Base-by-base conservation (phyloP, 1,284 basidiomycete species). In the Heterobasidion occidentale region DNA sequence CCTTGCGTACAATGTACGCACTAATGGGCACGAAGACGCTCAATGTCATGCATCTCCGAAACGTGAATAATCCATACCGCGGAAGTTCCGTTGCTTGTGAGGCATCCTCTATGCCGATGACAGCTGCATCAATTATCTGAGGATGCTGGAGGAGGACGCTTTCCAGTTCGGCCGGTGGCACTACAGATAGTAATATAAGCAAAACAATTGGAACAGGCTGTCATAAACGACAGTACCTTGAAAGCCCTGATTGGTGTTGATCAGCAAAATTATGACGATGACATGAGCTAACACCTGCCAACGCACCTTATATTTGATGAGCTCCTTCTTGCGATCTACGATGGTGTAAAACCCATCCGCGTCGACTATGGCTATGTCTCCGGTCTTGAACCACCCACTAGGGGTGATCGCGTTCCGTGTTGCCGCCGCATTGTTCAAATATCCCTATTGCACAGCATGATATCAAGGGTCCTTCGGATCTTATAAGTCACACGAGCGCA, bases 331-430 rank as follows among this genome's bases (percentile, higher is more conserved):
- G 47, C 88, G 69, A 63, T 90, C 87, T 1, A 89, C 80, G 53
- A 89, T 82, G 51, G 72, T 77, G 61, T 78, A 84, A 60, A 72
- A 84, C 0, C 89, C 90, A 1, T 90, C 81, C 2, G 68, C 61
- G 61, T 90, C 86, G 9, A 78, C 68, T 11, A 78, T 69, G 0
- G 78, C 84, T 49, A 92, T 79, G 68, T 94, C 91, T 1, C 91
- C 91, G 0, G 90, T 94, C 75, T 88, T 90, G 76, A 92, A 88
- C 88, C 88, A 94, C 3, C 81, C 78, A 58, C 89, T 84, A 1
- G 72, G 66, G 0, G 87, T 91, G 61, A 93, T 88, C 3, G 83
- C 70, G 9, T 81, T 76, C 11, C 69, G 68, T 0, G 89, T 93
- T 7, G 90, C 90, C 15, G 70, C 69, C 0, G 73, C 70, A 60